phyloP scores from a whole-genome alignment of 2,329 filamentous ascomycete species.

The Fusarium floridanum region DNA sequence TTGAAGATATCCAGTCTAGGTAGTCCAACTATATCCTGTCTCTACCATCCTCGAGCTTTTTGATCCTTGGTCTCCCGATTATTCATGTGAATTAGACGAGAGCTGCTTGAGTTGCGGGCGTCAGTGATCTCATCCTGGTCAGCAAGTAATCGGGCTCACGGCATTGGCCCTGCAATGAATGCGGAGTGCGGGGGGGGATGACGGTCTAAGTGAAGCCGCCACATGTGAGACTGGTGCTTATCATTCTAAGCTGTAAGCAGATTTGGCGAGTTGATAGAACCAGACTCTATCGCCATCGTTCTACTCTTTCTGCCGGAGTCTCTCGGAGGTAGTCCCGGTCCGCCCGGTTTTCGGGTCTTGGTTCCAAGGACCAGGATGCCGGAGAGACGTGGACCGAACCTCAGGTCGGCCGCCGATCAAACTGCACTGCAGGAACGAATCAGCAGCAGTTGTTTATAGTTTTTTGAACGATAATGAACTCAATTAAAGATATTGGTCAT shows the following conservation, averaged over 20 bases:
- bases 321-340: not conserved
- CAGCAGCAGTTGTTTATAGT: not conserved
- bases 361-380: not conserved
- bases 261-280: not conserved
- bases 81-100: not conserved
- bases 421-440: not conserved
- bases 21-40: not conserved
- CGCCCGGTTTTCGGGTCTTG: not conserved
- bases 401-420: not conserved
- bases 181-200: conserved; percentile 10
- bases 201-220: conserved; percentile 4
- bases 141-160: conserved; percentile 22
- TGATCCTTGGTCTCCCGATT: not conserved
- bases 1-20: conserved; percentile 18
- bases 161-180: conserved; percentile 30
- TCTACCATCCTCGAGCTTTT: not conserved
- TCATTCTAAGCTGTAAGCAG: not conserved
- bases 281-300: not conserved
- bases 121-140: conserved; percentile 21
- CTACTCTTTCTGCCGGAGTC: not conserved
- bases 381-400: not conserved
- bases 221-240: not conserved
- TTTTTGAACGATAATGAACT: not conserved
- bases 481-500: not conserved
- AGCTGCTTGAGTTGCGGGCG: not conserved